Conservation (phyloP, 306 rosid species). For the Hippophae rhamnoides region DNA sequence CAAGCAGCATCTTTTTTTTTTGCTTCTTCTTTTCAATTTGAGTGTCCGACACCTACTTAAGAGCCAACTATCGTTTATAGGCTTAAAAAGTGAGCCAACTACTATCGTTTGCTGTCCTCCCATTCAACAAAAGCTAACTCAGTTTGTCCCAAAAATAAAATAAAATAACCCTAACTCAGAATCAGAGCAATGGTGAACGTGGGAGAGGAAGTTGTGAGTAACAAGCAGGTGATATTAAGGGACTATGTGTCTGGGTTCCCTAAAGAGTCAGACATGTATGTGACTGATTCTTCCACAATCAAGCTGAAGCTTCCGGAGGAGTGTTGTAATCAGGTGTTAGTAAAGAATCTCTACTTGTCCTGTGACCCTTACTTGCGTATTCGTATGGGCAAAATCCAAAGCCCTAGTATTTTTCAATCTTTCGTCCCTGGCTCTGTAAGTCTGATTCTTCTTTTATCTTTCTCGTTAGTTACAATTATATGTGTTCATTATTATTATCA, state of each 20-base stretch:
- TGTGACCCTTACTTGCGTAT: constrained; percentile 57
- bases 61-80: too few relatives aligned
- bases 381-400: constrained; percentile 16
- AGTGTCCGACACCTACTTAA: too few relatives aligned
- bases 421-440: constrained; percentile 34
- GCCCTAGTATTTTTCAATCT: constrained; percentile 6
- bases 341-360: constrained; percentile 53
- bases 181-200: background rate
- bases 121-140: too few relatives aligned
- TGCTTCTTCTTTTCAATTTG: too few relatives aligned
- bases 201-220: constrained; percentile 3
- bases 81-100: too few relatives aligned
- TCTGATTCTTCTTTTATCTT: too few relatives aligned
- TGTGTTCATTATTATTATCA: too few relatives aligned
- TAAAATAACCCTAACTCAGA: too few relatives aligned
- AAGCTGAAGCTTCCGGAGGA: constrained; percentile 4
- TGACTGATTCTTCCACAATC: background rate
- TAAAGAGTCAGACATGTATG: constrained; percentile 3
- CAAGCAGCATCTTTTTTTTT: too few relatives aligned
- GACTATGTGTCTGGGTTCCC: constrained; percentile 1
- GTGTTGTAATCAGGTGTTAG: constrained; percentile 30
- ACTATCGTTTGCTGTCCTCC: too few relatives aligned
- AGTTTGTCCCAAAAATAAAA: too few relatives aligned
- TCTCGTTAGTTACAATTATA: too few relatives aligned
- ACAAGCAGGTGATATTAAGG: constrained; percentile 3